phyloP scores from a whole-genome alignment of 2,329 filamentous ascomycete genomes.

The Xylariaceae sp. region DNA sequence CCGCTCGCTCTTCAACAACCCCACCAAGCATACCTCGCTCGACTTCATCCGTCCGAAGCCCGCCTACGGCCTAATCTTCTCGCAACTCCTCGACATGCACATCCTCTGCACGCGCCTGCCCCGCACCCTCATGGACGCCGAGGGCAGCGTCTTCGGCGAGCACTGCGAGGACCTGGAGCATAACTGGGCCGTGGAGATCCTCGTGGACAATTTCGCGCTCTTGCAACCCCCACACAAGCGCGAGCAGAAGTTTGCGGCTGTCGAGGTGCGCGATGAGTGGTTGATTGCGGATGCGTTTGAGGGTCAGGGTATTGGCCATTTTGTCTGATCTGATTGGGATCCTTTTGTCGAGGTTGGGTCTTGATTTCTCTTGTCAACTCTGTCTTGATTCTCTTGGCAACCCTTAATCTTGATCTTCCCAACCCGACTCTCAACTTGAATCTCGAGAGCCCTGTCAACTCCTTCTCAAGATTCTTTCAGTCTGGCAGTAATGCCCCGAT shows the following conservation, averaged over 20 bases:
- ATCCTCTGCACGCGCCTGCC: slow-evolving; percentile 46
- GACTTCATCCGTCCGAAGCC: slow-evolving; percentile 40
- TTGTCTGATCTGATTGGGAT: background rate
- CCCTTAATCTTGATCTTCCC: no score
- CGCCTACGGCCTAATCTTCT: slow-evolving; percentile 50
- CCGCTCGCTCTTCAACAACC: slow-evolving; percentile 45
- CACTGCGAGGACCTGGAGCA: slow-evolving; percentile 21
- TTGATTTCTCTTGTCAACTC: no score
- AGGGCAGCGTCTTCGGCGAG: slow-evolving; percentile 19
- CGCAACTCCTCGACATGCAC: slow-evolving; percentile 51
- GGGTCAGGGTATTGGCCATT: slow-evolving; percentile 26
- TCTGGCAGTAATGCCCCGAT: no score
- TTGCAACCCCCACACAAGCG: no score
- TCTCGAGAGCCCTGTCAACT: no score
- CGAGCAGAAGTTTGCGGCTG: slow-evolving; percentile 28
- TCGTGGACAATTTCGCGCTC: slow-evolving; percentile 38
- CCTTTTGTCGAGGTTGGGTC: no score
- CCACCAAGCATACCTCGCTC: slow-evolving; percentile 15
- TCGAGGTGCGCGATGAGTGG: slow-evolving; percentile 37
- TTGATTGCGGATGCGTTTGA: slow-evolving; percentile 34
- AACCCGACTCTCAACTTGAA: no score
- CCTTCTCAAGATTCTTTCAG: no score
- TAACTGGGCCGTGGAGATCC: slow-evolving; percentile 46
- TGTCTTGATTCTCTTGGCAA: no score
- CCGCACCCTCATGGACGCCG: slow-evolving; percentile 37